Conservation (phyloP, 345 rosid genomes). For the Sonneratia caseolaris region DNA sequence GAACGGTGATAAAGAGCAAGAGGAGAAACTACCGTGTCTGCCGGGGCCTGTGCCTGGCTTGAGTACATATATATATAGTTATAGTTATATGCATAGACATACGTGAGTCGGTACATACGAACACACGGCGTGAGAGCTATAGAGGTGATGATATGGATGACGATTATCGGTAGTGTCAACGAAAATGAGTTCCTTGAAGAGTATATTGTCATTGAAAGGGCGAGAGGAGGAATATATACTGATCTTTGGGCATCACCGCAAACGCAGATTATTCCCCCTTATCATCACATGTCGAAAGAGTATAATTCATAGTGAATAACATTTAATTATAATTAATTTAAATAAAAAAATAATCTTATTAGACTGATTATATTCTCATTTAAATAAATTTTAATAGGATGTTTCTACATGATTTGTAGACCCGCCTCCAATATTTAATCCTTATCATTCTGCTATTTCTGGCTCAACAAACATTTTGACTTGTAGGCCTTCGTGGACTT, state of each 20-base stretch:
- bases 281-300: too few species aligned
- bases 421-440: too few species aligned
- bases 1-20: neutral
- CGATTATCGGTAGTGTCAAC: neutral
- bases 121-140: neutral
- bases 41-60: too few species aligned
- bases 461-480: conserved; percentile 17
- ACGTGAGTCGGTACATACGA: neutral
- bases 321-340: too few species aligned
- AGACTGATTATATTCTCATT: too few species aligned
- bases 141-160: neutral
- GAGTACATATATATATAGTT: neutral
- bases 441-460: neutral
- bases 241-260: neutral
- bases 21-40: neutral
- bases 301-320: too few species aligned
- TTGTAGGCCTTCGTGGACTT: conserved; percentile 20
- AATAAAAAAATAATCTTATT: too few species aligned
- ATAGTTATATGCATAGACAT: neutral
- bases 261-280: neutral
- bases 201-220: neutral
- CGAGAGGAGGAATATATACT: neutral
- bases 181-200: too few species aligned
- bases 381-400: neutral
- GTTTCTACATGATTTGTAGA: too few species aligned